Conservation (phyloP, 371 early-diverging fungal species). For the Spiromyces aspiralis region DNA sequence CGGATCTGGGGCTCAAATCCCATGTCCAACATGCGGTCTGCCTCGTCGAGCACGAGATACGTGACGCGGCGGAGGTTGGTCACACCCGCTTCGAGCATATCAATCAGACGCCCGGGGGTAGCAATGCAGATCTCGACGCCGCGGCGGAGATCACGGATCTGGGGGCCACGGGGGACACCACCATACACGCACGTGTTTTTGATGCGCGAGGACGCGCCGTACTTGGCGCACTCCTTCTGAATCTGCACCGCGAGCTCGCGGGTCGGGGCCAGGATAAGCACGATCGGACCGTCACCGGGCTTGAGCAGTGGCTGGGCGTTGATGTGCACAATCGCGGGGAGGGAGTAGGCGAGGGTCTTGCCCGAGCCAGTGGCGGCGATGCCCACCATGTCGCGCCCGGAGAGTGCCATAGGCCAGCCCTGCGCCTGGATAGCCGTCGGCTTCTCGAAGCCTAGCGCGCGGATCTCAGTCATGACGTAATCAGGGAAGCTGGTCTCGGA, state of each 20-base stretch:
- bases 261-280: conserved; percentile 84
- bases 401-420: conserved; percentile 99
- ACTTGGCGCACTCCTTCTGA: conserved; percentile 83
- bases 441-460: conserved; percentile 60
- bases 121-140: conserved; percentile 98
- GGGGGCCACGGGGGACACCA: conserved; percentile 91
- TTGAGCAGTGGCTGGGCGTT: conserved; percentile 90
- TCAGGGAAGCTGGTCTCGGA: conserved; percentile 68
- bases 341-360: conserved; percentile 93
- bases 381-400: conserved; percentile 95
- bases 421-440: conserved; percentile 98
- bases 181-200: conserved; percentile 93
- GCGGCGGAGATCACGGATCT: conserved; percentile 72
- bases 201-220: conserved; percentile 72
- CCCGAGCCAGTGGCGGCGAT: conserved; percentile 98
- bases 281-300: conserved; percentile 96
- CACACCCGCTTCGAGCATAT: conserved; percentile 80
- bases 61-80: conserved; percentile 92
- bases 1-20: conserved; percentile 99
- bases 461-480: conserved; percentile 73
- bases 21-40: conserved; percentile 99
- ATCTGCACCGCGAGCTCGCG: conserved; percentile 92
- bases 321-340: conserved; percentile 98
- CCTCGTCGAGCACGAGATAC: conserved; percentile 97
- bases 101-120: conserved; percentile 98